Evolutionary conservation across 176 grass and related monocot genomes (phyloP).

Genomic region (Carex littledalei): DNA sequence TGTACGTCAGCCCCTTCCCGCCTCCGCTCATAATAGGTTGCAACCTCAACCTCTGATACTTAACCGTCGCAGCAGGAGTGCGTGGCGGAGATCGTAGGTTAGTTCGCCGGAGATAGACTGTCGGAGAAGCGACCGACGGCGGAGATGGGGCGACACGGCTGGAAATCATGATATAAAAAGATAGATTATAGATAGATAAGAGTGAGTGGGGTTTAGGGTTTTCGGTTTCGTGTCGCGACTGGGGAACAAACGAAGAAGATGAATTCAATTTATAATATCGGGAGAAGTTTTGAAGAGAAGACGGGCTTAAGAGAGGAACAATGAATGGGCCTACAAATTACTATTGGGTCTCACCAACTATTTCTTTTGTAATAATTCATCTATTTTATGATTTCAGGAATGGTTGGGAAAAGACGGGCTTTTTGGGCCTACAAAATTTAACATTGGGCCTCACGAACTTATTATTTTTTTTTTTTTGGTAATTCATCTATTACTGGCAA

Average conservation of each 20-base stretch:
- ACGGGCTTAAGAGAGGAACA: too few relatives aligned
- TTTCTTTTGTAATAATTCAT: not conserved
- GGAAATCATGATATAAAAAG: not conserved
- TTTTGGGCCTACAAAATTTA: too few relatives aligned
- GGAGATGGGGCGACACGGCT: not conserved
- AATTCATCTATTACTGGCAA: too few relatives aligned
- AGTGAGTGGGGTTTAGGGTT: not conserved
- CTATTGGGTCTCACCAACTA: too few relatives aligned
- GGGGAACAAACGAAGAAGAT: not conserved
- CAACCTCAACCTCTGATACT: slow-evolving; percentile 1
- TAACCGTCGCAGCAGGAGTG: not conserved
- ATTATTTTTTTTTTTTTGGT: too few relatives aligned
- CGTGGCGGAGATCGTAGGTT: not conserved
- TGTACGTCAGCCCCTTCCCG: slow-evolving; percentile 48
- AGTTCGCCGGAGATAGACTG: not conserved
- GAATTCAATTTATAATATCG: not conserved
- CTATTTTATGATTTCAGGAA: too few relatives aligned
- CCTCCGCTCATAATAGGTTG: not conserved
- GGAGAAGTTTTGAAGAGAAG: too few relatives aligned
- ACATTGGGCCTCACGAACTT: too few relatives aligned
- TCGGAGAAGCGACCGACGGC: not conserved
- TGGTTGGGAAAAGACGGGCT: too few relatives aligned
- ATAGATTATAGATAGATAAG: not conserved
- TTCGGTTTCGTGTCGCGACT: not conserved
- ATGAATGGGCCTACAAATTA: too few relatives aligned